Percentiles rank a stretch among this genome's conserved stretches.
These are phyloP conservation scores for Malania oleifera DNA, from an alignment of 164 flowering plant species.

Conservation along the genomic window DNA sequence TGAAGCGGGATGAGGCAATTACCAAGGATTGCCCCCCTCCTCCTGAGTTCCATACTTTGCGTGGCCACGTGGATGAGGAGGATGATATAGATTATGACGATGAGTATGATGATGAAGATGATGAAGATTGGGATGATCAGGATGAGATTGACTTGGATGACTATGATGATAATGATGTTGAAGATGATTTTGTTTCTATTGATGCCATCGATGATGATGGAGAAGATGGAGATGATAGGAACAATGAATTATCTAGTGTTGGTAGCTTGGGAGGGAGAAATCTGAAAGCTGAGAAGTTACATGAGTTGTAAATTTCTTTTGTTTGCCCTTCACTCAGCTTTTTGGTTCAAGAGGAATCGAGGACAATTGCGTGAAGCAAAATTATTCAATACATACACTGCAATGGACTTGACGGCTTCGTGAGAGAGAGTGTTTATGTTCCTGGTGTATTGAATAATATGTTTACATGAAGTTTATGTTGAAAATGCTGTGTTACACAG, in stretches of 20 bases:
- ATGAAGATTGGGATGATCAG: conserved; percentile 33
- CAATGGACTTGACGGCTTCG: too few species aligned
- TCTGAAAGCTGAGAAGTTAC: conserved; percentile 25
- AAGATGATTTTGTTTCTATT: too few species aligned
- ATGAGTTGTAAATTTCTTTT: conserved; percentile 12
- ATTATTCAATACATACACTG: too few species aligned
- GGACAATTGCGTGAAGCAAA: background rate
- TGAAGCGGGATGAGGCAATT: conserved; percentile 71
- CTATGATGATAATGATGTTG: conserved; percentile 20
- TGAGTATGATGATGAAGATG: conserved; percentile 25
- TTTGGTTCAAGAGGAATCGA: background rate
- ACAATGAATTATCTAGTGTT: conserved; percentile 3
- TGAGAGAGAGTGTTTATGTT: too few species aligned
- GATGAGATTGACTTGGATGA: conserved; percentile 20
- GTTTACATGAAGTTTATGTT: too few species aligned
- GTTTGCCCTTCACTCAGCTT: background rate
- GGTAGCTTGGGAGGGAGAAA: conserved; percentile 15
- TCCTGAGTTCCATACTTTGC: conserved; percentile 65
- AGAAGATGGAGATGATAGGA: conserved; percentile 18
- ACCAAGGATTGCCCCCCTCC: conserved; percentile 90
- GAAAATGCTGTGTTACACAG: too few species aligned
- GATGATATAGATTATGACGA: conserved; percentile 35
- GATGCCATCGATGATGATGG: conserved; percentile 22
- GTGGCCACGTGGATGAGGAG: too few species aligned
- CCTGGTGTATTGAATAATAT: too few species aligned